These are phyloP conservation scores for Tetrahymena malaccensis DNA, from an alignment of 73 alveolate genomes.

Conservation along the genomic window DNA sequence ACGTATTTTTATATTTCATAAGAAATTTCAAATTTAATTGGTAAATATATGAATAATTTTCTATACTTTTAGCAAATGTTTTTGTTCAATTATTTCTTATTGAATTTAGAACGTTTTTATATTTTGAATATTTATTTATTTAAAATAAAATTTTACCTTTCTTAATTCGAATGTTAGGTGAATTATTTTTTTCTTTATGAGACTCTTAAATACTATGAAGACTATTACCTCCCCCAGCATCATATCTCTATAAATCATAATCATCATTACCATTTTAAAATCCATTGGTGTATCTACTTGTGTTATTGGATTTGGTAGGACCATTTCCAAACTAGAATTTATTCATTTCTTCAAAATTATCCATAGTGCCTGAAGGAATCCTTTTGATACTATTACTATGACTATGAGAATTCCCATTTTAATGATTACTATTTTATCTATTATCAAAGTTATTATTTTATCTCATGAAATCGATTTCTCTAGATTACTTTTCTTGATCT, in stretches of 20 bases:
- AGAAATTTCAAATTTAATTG: too few relatives aligned
- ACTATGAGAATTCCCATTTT: not conserved
- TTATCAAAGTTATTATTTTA: not conserved
- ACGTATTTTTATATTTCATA: too few relatives aligned
- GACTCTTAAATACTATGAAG: not conserved
- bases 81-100: too few relatives aligned
- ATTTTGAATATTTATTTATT: too few relatives aligned
- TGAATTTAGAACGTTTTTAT: too few relatives aligned
- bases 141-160: not conserved
- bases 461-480: conserved; percentile 3
- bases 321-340: not conserved
- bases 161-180: not conserved
- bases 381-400: not conserved
- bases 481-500: not conserved
- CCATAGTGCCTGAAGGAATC: not conserved
- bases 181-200: not conserved
- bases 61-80: too few relatives aligned
- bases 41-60: too few relatives aligned
- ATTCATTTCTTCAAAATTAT: not conserved
- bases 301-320: not conserved
- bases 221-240: not conserved
- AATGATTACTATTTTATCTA: not conserved
- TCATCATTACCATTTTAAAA: not conserved
- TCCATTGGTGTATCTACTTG: not conserved
- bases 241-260: not conserved